These are phyloP conservation scores for Austroboletus novae-zelandiae DNA, from an alignment of 1,284 basidiomycete genomes.

Conservation along the genomic window DNA sequence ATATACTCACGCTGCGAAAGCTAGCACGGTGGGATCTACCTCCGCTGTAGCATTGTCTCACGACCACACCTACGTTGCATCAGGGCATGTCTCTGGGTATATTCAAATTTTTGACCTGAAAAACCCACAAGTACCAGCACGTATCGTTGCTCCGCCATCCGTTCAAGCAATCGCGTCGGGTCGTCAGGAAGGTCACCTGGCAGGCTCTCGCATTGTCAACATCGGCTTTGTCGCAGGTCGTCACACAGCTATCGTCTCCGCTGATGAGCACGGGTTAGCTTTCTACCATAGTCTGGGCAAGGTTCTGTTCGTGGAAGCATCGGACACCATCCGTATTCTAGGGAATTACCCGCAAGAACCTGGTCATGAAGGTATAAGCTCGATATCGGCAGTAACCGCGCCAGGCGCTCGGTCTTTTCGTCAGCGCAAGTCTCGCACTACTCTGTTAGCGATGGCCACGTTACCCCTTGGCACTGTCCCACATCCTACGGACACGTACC, in stretches of 20 bases:
- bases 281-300: constrained; percentile 97
- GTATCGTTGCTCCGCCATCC: constrained; percentile 73
- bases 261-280: constrained; percentile 88
- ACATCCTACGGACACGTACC: constrained; percentile 82
- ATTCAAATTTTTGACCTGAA: constrained; percentile 87
- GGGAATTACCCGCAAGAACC: constrained; percentile 80
- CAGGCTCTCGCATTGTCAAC: constrained; percentile 81
- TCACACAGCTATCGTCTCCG: constrained; percentile 91
- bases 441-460: constrained; percentile 77
- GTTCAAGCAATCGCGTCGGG: constrained; percentile 71
- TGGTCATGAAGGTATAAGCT: constrained; percentile 4
- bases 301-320: constrained; percentile 92
- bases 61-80: constrained; percentile 91
- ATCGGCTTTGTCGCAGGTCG: constrained; percentile 91
- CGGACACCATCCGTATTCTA: constrained; percentile 91
- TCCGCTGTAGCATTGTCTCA: constrained; percentile 90
- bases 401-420: constrained; percentile 20
- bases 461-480: constrained; percentile 78
- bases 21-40: constrained; percentile 70
- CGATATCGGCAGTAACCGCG: constrained; percentile 13
- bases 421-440: constrained; percentile 51
- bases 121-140: constrained; percentile 59
- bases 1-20: constrained; percentile 38
- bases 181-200: constrained; percentile 89
- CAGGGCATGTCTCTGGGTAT: constrained; percentile 84